These are phyloP conservation scores for Epicoccum nigrum DNA, from an alignment of 2,329 filamentous ascomycete genomes.

Conservation along the genomic window DNA sequence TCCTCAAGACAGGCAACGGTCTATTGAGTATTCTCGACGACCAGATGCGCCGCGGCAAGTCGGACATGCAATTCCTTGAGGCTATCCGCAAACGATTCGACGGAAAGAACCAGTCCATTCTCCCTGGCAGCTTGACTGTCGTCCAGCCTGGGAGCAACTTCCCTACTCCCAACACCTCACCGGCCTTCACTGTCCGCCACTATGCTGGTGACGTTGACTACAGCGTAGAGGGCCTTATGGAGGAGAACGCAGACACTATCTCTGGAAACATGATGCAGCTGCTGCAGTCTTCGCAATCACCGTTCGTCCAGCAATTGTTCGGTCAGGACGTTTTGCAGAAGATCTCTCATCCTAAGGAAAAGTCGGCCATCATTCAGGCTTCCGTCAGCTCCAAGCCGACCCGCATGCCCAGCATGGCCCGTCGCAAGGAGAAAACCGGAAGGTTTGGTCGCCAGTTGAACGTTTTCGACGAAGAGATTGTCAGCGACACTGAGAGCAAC, in stretches of 20 bases:
- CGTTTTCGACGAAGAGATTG: conserved; percentile 55
- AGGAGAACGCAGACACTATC: conserved; percentile 95
- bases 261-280: conserved; percentile 95
- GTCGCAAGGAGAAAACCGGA: conserved; percentile 68
- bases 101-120: conserved; percentile 89
- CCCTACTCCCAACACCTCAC: conserved; percentile 77
- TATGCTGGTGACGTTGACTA: conserved; percentile 98
- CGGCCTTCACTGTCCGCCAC: conserved; percentile 88
- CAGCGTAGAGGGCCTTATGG: conserved; percentile 80
- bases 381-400: conserved; percentile 95
- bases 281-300: conserved; percentile 83
- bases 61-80: conserved; percentile 88
- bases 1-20: conserved; percentile 91
- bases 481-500: conserved; percentile 50
- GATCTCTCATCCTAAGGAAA: conserved; percentile 90
- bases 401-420: conserved; percentile 90
- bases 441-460: conserved; percentile 52
- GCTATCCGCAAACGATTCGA: conserved; percentile 92
- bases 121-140: conserved; percentile 74
- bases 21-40: conserved; percentile 94
- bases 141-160: conserved; percentile 89
- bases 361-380: conserved; percentile 89
- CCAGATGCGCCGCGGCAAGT: conserved; percentile 87
- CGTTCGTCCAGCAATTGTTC: conserved; percentile 88
- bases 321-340: conserved; percentile 95